Evolutionary conservation across 139 green algal genomes (phyloP), one percentile per base, ranked within the genome.

Genomic region (Spirogloea muscicola): DNA sequence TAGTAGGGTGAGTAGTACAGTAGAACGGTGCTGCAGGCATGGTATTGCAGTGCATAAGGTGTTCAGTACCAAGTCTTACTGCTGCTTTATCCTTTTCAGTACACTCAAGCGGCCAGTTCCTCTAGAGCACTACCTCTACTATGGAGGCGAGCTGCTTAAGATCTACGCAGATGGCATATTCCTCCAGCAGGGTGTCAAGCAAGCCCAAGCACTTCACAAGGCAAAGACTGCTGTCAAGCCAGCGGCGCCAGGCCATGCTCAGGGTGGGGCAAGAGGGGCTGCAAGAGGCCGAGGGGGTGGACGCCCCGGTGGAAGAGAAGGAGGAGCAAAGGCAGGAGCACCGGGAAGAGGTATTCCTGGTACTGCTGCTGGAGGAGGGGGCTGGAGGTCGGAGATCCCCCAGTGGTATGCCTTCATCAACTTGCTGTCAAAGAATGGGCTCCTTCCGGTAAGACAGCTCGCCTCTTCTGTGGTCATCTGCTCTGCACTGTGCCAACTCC

Each of bases 121-220:
- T 1, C 84, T 98, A 65, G 88, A 98, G 86, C 94, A 98, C 85
- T 77, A 72, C 57, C 68, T 98, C 36, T 98, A 93, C 88, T 96
- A 92, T 73, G 72, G 39, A 0, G 86, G 87, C 9, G 82, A 94
- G 68, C 70, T 96, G 31, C 94, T 90, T 83, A 81, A 81, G 40
- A 84, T 96, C 31, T 91, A 84, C 77, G 81, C 84, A 9, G 40
- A 58, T 2, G 76, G 86, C 41, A 55, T 41, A 37, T 84, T 87
- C 65, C 46, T 78, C n/a, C 72, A 72, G 0, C 36, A 6, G 1
- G 79, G 72, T 10, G 55, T 74, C 58, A 64, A 71, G 33, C 40
- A 37, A 6, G 78, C 70, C 21, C 4, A 57, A 13, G 44, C 61
- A 9, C 62, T 71, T 7, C 57, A 73, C 34, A 76, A 80, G 4